Percentiles rank a stretch among this genome's conserved stretches.
These are phyloP conservation scores for Evernia prunastri DNA, from an alignment of 495 filamentous ascomycete species.

Conservation along the genomic window DNA sequence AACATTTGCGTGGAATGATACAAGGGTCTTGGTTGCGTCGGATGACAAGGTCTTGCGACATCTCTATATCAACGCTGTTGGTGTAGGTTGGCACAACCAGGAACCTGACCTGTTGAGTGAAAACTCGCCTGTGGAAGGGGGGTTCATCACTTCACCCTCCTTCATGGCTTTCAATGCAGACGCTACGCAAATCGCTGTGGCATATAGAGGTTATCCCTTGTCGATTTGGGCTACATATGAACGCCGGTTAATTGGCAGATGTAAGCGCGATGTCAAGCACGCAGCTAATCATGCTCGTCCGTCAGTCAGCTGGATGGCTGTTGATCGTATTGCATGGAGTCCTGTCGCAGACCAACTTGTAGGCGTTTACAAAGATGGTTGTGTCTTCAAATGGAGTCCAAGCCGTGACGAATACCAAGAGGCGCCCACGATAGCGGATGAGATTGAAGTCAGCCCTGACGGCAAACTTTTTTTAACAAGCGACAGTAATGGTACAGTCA, in stretches of 20 bases:
- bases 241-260: slow-evolving; percentile 17
- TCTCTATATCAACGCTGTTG: background rate
- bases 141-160: background rate
- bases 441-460: slow-evolving; percentile 26
- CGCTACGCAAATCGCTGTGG: slow-evolving; percentile 18
- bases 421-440: slow-evolving; percentile 2
- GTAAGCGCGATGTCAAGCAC: slow-evolving; percentile 11
- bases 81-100: background rate
- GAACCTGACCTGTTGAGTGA: background rate
- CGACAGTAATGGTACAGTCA: slow-evolving; percentile 24
- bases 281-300: slow-evolving; percentile 7
- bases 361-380: slow-evolving; percentile 27
- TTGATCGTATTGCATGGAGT: slow-evolving; percentile 27
- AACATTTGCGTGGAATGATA: slow-evolving; percentile 17
- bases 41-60: slow-evolving; percentile 14
- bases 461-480: slow-evolving; percentile 29
- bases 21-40: slow-evolving; percentile 16
- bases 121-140: background rate
- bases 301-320: slow-evolving; percentile 22
- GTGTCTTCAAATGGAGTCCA: slow-evolving; percentile 32
- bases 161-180: slow-evolving; percentile 21
- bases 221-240: slow-evolving; percentile 18
- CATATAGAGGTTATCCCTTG: slow-evolving; percentile 22
- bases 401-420: slow-evolving; percentile 18
- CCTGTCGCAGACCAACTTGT: slow-evolving; percentile 24